These are phyloP conservation scores for Rhododendron williamsianum DNA, from an alignment of 148 eudicot species.

Conservation along the genomic window DNA sequence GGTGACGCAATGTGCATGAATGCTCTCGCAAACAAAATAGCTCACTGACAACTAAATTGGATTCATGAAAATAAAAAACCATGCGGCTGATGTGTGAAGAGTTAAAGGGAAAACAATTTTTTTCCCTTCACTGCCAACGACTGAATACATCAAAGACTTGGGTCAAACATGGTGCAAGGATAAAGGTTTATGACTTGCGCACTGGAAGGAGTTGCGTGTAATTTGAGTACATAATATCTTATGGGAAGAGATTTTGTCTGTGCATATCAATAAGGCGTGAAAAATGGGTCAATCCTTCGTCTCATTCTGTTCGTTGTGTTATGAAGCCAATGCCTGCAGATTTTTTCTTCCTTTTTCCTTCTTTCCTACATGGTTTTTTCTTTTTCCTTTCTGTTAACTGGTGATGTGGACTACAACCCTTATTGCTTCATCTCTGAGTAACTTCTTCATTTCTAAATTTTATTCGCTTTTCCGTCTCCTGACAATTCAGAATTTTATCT, in stretches of 20 bases:
- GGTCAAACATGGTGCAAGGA: background rate
- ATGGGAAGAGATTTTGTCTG: background rate
- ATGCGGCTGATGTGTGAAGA: constrained; percentile 1
- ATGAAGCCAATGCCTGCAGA: background rate
- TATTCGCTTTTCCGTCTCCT: background rate
- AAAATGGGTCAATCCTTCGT: background rate
- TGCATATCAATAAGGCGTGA: background rate
- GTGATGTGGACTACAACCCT: background rate
- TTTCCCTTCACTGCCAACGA: background rate
- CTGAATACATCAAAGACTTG: background rate
- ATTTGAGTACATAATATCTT: background rate
- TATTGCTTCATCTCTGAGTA: background rate
- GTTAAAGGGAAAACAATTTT: background rate
- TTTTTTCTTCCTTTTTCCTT: background rate
- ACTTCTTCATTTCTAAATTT: background rate
- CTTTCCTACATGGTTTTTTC: background rate
- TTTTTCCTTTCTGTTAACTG: background rate
- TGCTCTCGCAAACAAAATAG: background rate
- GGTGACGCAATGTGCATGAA: background rate
- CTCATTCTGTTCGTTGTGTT: background rate
- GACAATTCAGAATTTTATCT: background rate
- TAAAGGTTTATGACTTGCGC: background rate
- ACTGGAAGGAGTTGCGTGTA: background rate
- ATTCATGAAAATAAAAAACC: background rate
- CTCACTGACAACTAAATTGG: background rate